Conservation (phyloP, 768 basidiomycete genomes). For the Amanita pseudoporphyria region DNA sequence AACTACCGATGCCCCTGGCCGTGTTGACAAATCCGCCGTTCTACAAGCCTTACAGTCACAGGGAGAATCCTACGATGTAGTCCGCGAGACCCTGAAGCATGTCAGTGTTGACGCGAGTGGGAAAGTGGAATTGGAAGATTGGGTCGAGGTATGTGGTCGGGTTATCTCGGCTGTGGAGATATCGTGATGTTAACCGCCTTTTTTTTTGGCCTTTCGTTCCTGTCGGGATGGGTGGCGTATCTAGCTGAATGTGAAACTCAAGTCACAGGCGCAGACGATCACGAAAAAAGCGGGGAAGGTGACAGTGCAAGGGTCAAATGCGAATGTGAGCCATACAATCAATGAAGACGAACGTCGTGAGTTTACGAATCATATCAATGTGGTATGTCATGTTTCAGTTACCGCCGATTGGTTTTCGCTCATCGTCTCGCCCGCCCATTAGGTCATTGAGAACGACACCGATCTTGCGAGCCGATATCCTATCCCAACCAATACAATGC, state of each 20-base stretch:
- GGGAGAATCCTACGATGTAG: slow-evolving; percentile 88
- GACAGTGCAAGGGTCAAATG: slow-evolving; percentile 88
- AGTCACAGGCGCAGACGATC: slow-evolving; percentile 37
- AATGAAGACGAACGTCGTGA: slow-evolving; percentile 94
- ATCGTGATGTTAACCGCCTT: background rate
- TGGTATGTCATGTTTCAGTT: slow-evolving; percentile 38
- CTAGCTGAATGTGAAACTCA: slow-evolving; percentile 78
- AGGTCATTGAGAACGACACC: slow-evolving; percentile 88
- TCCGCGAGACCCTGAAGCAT: slow-evolving; percentile 83
- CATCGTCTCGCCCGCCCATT: background rate
- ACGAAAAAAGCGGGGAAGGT: slow-evolving; percentile 79
- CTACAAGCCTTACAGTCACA: slow-evolving; percentile 68
- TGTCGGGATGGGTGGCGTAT: background rate
- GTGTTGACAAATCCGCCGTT: slow-evolving; percentile 75
- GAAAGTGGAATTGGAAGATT: slow-evolving; percentile 94
- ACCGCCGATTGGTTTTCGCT: background rate
- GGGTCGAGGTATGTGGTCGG: slow-evolving; percentile 71
- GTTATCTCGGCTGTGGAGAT: slow-evolving; percentile 14
- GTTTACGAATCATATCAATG: slow-evolving; percentile 98
- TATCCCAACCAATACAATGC: slow-evolving; percentile 95
- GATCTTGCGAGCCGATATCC: slow-evolving; percentile 79
- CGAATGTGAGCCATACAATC: slow-evolving; percentile 93
- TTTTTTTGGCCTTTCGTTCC: no score
- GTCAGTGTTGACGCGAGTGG: slow-evolving; percentile 94
- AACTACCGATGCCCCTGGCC: slow-evolving; percentile 69